Evolutionary conservation across 257 asterid genomes (phyloP).

Genomic region (Mentha longifolia): DNA sequence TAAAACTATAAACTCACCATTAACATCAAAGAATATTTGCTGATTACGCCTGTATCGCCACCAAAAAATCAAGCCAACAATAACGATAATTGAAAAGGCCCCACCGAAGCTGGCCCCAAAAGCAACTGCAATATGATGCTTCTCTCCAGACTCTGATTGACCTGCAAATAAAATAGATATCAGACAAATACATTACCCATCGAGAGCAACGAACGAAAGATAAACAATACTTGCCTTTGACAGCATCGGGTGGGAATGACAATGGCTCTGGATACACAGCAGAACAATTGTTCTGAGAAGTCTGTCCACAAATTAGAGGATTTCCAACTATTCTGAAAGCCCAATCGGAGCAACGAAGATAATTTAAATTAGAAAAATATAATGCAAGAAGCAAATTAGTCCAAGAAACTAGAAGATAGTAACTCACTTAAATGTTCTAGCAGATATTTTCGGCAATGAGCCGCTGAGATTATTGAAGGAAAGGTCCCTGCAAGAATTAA

Average conservation of each 20-base stretch:
- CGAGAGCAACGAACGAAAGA: not conserved
- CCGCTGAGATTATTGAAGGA: conserved; percentile 94
- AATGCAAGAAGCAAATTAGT: not conserved
- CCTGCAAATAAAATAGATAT: conserved; percentile 44
- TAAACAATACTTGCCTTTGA: conserved; percentile 47
- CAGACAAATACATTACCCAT: not conserved
- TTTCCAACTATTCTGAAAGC: conserved; percentile 77
- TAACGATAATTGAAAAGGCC: conserved; percentile 47
- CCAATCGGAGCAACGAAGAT: conserved; percentile 29
- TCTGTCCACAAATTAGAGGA: conserved; percentile 78
- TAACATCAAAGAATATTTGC: conserved; percentile 94
- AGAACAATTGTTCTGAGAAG: conserved; percentile 72
- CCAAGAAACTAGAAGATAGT: not conserved
- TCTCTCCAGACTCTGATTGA: conserved; percentile 52
- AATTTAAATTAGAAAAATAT: conserved; percentile 1
- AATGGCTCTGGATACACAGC: conserved; percentile 78
- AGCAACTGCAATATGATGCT: conserved; percentile 68
- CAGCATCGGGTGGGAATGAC: conserved; percentile 71
- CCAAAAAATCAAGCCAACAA: conserved; percentile 69
- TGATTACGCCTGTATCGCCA: conserved; percentile 79
- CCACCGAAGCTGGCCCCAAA: conserved; percentile 74
- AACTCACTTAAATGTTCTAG: conserved; percentile 88
- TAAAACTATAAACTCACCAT: conserved; percentile 53
- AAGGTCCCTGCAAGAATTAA: conserved; percentile 70
- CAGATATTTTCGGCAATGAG: conserved; percentile 78